Evolutionary conservation across 768 basidiomycete species (phyloP).

Genomic region (Lentinula raphanica): DNA sequence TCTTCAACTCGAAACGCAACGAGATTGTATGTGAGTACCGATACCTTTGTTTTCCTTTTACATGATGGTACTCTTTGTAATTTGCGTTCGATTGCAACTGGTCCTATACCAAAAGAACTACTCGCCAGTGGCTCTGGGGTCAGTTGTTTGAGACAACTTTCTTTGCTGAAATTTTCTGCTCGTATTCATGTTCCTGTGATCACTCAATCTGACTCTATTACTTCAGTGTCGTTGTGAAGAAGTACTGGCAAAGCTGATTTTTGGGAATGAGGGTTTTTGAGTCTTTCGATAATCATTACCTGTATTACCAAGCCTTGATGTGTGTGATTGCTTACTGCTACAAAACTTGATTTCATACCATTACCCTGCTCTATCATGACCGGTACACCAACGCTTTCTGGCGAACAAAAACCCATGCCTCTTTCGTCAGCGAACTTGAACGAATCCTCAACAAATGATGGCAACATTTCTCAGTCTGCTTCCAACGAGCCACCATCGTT

Average conservation of each 20-base stretch:
- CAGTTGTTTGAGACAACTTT: slow-evolving; percentile 65
- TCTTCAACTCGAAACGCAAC: too few relatives aligned
- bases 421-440: slow-evolving; percentile 6
- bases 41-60: slow-evolving; percentile 4
- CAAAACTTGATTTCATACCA: too few relatives aligned
- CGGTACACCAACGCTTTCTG: slow-evolving; percentile 7
- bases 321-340: too few relatives aligned
- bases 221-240: not conserved
- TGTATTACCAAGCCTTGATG: slow-evolving; percentile 10
- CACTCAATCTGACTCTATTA: not conserved
- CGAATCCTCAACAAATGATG: not conserved
- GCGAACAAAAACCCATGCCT: slow-evolving; percentile 5
- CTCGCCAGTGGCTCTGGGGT: slow-evolving; percentile 73
- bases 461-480: not conserved
- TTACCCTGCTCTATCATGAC: slow-evolving; percentile 8
- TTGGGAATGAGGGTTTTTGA: not conserved
- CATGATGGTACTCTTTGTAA: slow-evolving; percentile 66
- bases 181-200: slow-evolving; percentile 1
- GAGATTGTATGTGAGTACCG: not conserved
- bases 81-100: slow-evolving; percentile 79
- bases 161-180: slow-evolving; percentile 36
- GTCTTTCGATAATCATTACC: not conserved
- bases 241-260: too few relatives aligned
- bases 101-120: slow-evolving; percentile 65
- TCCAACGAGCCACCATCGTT: slow-evolving; percentile 19